Conservation (phyloP, 1,284 basidiomycete genomes). For the Microbotryum silenes-acaulis region DNA sequence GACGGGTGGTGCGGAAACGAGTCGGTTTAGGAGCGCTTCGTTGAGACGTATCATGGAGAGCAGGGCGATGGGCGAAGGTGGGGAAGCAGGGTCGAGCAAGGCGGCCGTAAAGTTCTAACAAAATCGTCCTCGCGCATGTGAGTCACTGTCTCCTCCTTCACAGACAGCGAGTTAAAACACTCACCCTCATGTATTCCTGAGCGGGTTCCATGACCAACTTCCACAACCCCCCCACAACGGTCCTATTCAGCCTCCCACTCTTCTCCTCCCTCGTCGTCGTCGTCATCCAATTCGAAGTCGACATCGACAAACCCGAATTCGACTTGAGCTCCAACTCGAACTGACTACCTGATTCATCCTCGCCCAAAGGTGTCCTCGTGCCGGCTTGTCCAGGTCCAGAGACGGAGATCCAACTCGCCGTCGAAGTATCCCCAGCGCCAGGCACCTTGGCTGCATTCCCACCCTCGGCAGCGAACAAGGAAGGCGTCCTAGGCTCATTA, state of each 20-base stretch:
- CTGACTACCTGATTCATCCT: neutral
- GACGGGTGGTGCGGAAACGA: neutral
- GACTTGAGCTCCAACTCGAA: neutral
- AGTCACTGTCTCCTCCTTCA: neutral
- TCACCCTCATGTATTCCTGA: conserved; percentile 68
- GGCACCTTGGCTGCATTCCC: conserved; percentile 50
- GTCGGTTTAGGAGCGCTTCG: conserved; percentile 56
- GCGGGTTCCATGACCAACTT: conserved; percentile 85
- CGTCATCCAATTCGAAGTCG: too few relatives aligned
- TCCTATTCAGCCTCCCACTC: conserved; percentile 45
- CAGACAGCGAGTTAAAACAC: conserved; percentile 21
- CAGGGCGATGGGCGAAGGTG: conserved; percentile 62
- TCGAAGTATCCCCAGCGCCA: neutral
- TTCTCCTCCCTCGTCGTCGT: conserved; percentile 37
- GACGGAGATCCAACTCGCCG: too few relatives aligned
- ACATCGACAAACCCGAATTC: neutral
- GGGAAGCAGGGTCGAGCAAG: conserved; percentile 53
- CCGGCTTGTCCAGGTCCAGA: neutral
- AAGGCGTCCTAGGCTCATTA: neutral
- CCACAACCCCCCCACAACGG: conserved; percentile 54
- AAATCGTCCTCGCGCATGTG: neutral
- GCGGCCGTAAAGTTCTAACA: conserved; percentile 58
- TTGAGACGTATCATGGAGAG: conserved; percentile 82
- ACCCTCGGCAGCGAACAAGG: conserved; percentile 37
- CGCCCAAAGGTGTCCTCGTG: neutral